These are phyloP conservation scores for Barnettozyma populi DNA, from an alignment of 805 yeast genomes.

Conservation along the genomic window DNA sequence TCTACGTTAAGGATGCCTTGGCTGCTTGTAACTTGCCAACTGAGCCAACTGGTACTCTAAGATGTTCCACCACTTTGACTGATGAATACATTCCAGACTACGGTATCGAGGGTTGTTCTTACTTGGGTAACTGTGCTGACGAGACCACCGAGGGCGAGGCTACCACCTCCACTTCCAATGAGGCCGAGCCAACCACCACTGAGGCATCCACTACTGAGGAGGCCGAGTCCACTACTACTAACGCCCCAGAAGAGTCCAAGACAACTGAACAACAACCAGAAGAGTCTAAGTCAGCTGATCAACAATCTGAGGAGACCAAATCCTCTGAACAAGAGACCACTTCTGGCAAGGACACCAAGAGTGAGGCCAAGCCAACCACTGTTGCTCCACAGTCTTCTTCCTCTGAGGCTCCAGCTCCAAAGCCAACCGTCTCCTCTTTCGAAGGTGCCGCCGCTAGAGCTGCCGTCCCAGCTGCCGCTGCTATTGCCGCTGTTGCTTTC, in stretches of 20 bases:
- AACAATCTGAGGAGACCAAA: not conserved
- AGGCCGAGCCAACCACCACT: conserved; percentile 3
- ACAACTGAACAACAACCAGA: conserved; percentile 2
- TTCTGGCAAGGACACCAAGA: not conserved
- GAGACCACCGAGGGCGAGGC: not conserved
- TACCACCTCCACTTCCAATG: no score
- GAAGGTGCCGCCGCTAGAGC: conserved; percentile 20
- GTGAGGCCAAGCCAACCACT: conserved; percentile 6
- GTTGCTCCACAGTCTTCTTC: conserved; percentile 10
- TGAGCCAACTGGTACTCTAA: conserved; percentile 24
- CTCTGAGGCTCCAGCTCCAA: conserved; percentile 3
- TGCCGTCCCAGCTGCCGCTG: conserved; percentile 17
- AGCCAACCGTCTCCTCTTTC: conserved; percentile 13
- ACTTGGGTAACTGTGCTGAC: conserved; percentile 27
- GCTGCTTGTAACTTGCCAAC: conserved; percentile 24
- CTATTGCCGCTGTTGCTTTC: conserved; percentile 15
- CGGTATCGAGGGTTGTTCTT: conserved; percentile 28
- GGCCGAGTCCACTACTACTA: conserved; percentile 9
- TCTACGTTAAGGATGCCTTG: conserved; percentile 25
- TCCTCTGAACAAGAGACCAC: not conserved
- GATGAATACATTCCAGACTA: conserved; percentile 14
- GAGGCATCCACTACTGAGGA: conserved; percentile 9
- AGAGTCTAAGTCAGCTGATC: not conserved
- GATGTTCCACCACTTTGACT: conserved; percentile 20
- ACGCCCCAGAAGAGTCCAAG: conserved; percentile 7